Conservation (phyloP, 225 moss, liverwort and hornwort genomes). For the Climacium dendroides region DNA sequence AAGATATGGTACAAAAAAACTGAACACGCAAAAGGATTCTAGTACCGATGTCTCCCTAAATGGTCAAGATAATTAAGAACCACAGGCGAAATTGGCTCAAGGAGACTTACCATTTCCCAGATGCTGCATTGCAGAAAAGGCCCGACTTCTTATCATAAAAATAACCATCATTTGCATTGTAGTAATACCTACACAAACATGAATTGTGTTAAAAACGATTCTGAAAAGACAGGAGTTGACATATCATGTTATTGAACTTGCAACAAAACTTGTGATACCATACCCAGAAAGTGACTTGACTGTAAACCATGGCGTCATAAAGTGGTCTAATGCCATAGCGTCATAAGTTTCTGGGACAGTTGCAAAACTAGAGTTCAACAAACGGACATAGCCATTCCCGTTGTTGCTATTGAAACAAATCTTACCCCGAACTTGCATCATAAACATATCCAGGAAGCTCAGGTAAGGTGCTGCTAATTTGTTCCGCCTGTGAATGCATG, state of each 20-base stretch:
- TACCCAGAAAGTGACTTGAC: not conserved
- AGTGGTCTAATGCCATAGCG: not conserved
- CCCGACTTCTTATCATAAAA: constrained; percentile 73
- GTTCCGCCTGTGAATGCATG: constrained; percentile 8
- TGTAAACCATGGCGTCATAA: not conserved
- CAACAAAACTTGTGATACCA: not conserved
- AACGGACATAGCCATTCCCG: not conserved
- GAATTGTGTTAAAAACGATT: not conserved
- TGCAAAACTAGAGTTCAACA: not conserved
- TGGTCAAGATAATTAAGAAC: not conserved
- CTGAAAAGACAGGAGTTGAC: not conserved
- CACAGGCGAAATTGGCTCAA: not conserved
- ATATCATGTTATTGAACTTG: not conserved
- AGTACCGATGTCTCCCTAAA: not conserved
- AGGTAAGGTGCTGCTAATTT: constrained; percentile 15
- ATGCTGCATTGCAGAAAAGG: constrained; percentile 70
- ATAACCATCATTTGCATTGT: constrained; percentile 74
- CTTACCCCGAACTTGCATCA: constrained; percentile 70
- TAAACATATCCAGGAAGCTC: constrained; percentile 84
- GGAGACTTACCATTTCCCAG: constrained; percentile 59
- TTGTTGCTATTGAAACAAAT: not conserved
- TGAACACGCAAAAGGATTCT: not conserved
- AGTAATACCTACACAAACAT: constrained; percentile 60
- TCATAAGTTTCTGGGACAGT: not conserved
- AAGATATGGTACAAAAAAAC: not conserved